Evolutionary conservation across 106 monocot species (phyloP).

Genomic region (Apostasia ramifera): DNA sequence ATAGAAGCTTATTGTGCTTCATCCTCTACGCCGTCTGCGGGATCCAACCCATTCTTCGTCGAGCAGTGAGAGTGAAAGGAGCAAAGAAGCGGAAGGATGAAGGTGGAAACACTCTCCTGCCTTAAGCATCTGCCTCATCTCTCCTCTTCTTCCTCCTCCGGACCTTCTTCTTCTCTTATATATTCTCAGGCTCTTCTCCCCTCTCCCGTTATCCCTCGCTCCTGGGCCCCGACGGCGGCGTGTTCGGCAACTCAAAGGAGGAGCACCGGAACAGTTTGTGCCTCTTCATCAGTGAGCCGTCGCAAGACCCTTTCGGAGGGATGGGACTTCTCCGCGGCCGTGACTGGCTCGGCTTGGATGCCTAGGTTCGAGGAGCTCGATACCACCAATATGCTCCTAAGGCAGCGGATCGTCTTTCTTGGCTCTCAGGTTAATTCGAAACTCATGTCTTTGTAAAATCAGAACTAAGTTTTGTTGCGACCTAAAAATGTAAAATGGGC

Average conservation of each 20-base stretch:
- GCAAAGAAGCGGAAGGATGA: too few species aligned
- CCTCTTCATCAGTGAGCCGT: not conserved
- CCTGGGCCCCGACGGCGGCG: not conserved
- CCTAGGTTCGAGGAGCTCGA: constrained; percentile 79
- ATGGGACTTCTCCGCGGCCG: constrained; percentile 37
- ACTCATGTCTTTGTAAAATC: not conserved
- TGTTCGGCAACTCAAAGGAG: not conserved
- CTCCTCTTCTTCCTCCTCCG: not conserved
- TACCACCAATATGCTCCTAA: constrained; percentile 88
- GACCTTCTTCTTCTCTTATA: not conserved
- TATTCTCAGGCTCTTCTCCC: not conserved
- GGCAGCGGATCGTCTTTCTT: constrained; percentile 86
- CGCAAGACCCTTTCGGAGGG: constrained; percentile 49
- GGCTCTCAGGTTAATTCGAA: constrained; percentile 64
- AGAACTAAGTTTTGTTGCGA: too few species aligned
- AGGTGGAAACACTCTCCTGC: not conserved
- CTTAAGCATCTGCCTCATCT: not conserved
- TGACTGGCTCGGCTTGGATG: constrained; percentile 41
- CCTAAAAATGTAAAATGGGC: too few species aligned
- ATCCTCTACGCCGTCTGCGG: too few species aligned
- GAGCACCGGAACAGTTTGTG: not conserved
- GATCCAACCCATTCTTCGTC: too few species aligned
- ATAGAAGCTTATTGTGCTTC: too few species aligned
- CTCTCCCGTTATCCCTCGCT: not conserved
- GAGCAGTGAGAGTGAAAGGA: too few species aligned